Conservation (phyloP, 345 rosid species). For the Passiflora organensis region DNA sequence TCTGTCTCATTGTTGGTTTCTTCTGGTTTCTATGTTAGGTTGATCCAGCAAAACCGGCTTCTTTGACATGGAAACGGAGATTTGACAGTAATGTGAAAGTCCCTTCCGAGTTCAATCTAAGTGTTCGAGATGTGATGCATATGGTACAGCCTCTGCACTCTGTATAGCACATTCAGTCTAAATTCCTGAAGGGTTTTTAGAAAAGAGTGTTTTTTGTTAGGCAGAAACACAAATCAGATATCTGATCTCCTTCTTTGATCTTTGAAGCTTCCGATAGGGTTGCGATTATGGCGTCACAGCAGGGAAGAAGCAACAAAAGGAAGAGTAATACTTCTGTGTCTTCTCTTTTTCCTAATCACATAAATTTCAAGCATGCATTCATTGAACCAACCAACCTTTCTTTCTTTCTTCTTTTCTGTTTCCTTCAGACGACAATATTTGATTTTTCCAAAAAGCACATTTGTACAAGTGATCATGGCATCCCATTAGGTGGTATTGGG, state of each 20-base stretch:
- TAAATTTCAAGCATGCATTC: neutral
- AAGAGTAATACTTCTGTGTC: constrained; percentile 36
- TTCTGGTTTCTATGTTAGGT: constrained; percentile 19
- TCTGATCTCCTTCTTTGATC: neutral
- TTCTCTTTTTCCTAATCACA: too few species aligned
- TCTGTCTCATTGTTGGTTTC: neutral
- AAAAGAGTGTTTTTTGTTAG: neutral
- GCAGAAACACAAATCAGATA: neutral
- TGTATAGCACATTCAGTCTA: neutral
- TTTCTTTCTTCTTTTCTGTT: neutral
- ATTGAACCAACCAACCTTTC: too few species aligned
- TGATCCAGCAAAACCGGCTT: constrained; percentile 37
- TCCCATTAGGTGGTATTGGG: constrained; percentile 84
- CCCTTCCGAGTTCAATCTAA: constrained; percentile 35
- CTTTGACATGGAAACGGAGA: constrained; percentile 53
- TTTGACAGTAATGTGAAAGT: constrained; percentile 32
- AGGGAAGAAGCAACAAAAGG: constrained; percentile 58
- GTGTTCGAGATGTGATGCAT: constrained; percentile 40
- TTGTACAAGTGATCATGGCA: constrained; percentile 54
- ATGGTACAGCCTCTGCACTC: constrained; percentile 33
- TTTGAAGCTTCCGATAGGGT: constrained; percentile 55
- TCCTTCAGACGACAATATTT: constrained; percentile 44
- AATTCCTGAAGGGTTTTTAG: neutral
- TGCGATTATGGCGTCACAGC: constrained; percentile 45
- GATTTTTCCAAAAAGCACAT: constrained; percentile 44